Base-by-base conservation (phyloP, 2,329 filamentous ascomycete species). In the Tothia fuscella region DNA sequence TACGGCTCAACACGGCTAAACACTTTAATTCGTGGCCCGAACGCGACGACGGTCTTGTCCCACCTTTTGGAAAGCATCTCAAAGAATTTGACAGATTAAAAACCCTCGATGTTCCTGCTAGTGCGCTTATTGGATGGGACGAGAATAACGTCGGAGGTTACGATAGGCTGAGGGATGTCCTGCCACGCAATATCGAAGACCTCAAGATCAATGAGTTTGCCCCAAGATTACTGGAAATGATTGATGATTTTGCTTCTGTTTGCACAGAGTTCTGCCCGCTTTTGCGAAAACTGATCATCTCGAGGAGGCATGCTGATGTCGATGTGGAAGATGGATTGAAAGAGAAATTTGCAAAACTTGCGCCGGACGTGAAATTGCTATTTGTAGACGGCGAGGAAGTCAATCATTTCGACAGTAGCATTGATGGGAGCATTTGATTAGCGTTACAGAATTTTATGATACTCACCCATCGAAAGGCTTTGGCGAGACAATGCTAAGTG, bases 11-110 rank as follows among this genome's bases (percentile, higher is more conserved):
- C 21, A 36, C 30, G 13, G 38, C 38, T 4, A 45, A 45, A 24
- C 42, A 45, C 24, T 45, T 31, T 20, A 38, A 45, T 19, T 35
- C 35, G 6, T 45, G 42, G 42, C 42, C 42, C 4, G 42, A 45
- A 26, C 20, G 22, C 3, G 42, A 45, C 3, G 38, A 45, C n/a
- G 42, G 35, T 4, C 38, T 45, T 19, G 35, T 45, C 12, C 30
- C 38, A 7, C 42, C 42, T 16, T 24, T 45, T 6, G 42, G 42
- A 10, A 19, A 19, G n/a, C 17, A 16, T 4, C 33, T 45, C n/a
- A 19, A 41, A 3, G 25, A 19, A 3, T 45, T 45, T 19, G n/a
- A 29, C 13, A 25, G 13, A 3, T 25, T 45, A n/a, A 32, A 17
- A 13, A 33, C 34, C 3, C n/a, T 45, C 14, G 42, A 45, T 13